Conservation (phyloP, 2,329 filamentous ascomycete species). For the Calonectria pseudoreteaudii region DNA sequence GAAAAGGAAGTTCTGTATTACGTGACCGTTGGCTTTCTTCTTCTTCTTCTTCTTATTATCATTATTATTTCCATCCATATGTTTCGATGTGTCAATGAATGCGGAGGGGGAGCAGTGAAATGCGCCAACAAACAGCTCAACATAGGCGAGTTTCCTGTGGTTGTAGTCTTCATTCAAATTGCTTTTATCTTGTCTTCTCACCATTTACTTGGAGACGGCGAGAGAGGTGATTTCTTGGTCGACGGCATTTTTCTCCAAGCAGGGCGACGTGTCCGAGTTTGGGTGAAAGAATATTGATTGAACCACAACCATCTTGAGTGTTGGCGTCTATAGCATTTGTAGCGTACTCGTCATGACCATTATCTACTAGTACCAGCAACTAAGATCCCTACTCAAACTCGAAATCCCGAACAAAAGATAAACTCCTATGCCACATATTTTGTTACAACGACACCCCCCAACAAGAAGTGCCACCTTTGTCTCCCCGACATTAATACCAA, state of each 20-base stretch:
- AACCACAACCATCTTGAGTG: background rate
- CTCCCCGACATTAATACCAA: background rate
- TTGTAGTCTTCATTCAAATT: background rate
- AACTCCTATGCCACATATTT: slow-evolving; percentile 12
- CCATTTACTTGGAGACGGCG: no score
- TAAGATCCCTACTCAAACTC: background rate
- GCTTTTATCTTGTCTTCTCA: background rate
- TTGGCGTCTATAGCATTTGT: slow-evolving; percentile 1
- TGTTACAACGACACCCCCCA: slow-evolving; percentile 12
- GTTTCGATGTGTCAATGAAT: no score
- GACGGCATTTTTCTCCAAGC: background rate
- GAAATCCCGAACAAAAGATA: background rate
- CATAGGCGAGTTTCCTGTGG: background rate
- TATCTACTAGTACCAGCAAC: slow-evolving; percentile 4
- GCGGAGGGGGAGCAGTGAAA: background rate
- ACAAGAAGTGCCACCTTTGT: background rate
- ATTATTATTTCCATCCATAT: no score
- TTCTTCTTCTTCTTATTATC: background rate
- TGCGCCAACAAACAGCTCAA: background rate
- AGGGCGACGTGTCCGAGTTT: background rate
- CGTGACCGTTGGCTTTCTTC: background rate
- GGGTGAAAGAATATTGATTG: background rate
- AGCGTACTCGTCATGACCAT: slow-evolving; percentile 14
- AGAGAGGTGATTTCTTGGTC: background rate
- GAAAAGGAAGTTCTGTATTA: background rate